phyloP scores from a whole-genome alignment of 306 rosid genomes.

The Cicer yamashitae region DNA sequence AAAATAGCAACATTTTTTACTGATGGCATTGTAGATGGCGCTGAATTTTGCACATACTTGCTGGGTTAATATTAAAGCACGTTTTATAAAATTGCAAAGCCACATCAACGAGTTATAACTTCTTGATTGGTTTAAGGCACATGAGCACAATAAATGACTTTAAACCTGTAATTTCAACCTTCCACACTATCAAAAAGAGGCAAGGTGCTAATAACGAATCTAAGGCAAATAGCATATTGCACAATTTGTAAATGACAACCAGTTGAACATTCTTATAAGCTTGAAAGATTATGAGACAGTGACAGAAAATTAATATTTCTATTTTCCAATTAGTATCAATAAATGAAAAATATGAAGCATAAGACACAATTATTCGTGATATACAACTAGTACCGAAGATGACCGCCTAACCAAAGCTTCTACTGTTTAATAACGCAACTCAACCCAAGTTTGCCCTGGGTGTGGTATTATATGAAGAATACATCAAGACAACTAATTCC shows the following conservation, averaged over 20 bases:
- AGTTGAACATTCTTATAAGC: constrained; percentile 1
- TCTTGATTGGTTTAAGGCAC: constrained; percentile 21
- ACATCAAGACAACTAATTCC: background rate
- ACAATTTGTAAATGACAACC: constrained; percentile 12
- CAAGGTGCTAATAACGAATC: background rate
- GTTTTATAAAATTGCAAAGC: constrained; percentile 18
- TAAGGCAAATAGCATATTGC: background rate
- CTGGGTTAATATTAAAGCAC: background rate
- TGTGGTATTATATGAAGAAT: constrained; percentile 34
- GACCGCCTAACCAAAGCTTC: constrained; percentile 39
- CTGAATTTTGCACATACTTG: constrained; percentile 18
- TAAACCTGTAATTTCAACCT: constrained; percentile 27
- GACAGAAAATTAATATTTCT: constrained; percentile 23
- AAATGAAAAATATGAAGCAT: constrained; percentile 38
- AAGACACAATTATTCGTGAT: constrained; percentile 27
- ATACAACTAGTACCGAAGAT: constrained; percentile 29
- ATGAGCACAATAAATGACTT: background rate
- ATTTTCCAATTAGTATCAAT: constrained; percentile 37
- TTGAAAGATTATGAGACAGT: constrained; percentile 3
- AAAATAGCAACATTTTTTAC: constrained; percentile 11
- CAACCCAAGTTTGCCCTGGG: constrained; percentile 36
- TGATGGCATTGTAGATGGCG: background rate
- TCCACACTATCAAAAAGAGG: constrained; percentile 6
- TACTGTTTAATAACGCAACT: constrained; percentile 32
- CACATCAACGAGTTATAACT: background rate